Evolutionary conservation across 2,329 filamentous ascomycete genomes (phyloP).

Genomic region (Rasamsonia emersonii): DNA sequence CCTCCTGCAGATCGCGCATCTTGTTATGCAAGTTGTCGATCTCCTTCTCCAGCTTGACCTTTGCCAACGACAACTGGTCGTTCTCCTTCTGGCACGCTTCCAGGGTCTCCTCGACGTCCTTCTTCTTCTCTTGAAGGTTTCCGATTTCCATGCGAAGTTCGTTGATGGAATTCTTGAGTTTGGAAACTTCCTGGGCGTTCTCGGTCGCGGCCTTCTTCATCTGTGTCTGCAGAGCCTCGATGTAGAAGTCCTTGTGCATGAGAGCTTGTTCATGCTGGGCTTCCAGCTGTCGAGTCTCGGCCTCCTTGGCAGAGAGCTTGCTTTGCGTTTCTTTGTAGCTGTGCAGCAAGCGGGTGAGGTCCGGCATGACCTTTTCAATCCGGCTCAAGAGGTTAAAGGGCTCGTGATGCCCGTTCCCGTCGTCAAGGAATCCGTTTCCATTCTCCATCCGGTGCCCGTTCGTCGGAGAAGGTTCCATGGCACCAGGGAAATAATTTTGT

Average conservation of each 20-base stretch:
- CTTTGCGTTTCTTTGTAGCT: conserved; percentile 44
- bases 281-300: conserved; percentile 41
- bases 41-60: conserved; percentile 36
- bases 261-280: conserved; percentile 43
- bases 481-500: conserved; percentile 20
- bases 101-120: conserved; percentile 42
- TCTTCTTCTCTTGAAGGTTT: conserved; percentile 44
- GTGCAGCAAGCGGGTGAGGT: conserved; percentile 35
- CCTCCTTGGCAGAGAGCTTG: conserved; percentile 42
- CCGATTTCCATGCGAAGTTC: conserved; percentile 44
- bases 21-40: conserved; percentile 29
- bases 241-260: conserved; percentile 46
- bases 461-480: conserved; percentile 10
- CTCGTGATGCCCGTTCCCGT: conserved; percentile 17
- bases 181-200: conserved; percentile 40
- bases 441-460: conserved; percentile 6
- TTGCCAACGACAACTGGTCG: conserved; percentile 35
- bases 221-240: conserved; percentile 43
- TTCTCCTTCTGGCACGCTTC: conserved; percentile 37
- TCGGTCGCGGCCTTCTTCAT: conserved; percentile 42
- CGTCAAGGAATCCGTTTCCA: conserved; percentile 1
- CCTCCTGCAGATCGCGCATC: conserved; percentile 36
- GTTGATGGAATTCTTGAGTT: conserved; percentile 34
- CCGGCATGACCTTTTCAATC: conserved; percentile 39
- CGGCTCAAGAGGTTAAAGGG: conserved; percentile 33